These are phyloP conservation scores for Diaporthe citriasiana DNA, from an alignment of 2,329 filamentous ascomycete genomes.

Conservation along the genomic window DNA sequence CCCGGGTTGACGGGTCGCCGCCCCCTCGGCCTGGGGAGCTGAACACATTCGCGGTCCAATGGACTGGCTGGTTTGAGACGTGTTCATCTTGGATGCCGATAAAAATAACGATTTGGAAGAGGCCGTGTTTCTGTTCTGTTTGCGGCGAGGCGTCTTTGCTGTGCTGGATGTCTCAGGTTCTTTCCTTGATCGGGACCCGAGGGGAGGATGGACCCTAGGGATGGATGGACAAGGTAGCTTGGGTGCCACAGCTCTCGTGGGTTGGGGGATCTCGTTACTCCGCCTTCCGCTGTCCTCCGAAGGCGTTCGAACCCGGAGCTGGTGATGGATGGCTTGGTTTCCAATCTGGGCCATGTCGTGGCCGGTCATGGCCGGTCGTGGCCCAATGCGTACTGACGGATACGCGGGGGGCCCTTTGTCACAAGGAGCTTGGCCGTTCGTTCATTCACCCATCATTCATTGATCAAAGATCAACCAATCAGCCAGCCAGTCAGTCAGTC, in stretches of 20 bases:
- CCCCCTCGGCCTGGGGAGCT: conserved; percentile 21
- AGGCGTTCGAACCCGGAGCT: neutral
- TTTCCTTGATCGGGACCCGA: conserved; percentile 31
- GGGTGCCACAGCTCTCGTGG: conserved; percentile 16
- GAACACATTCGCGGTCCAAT: neutral
- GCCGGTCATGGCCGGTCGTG: conserved; percentile 1
- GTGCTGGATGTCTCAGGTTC: conserved; percentile 32
- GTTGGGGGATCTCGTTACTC: conserved; percentile 30
- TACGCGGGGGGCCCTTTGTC: neutral
- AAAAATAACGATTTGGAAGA: conserved; percentile 33
- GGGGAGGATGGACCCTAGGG: neutral
- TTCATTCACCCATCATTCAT: neutral
- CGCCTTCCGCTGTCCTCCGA: conserved; percentile 1
- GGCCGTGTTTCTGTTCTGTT: conserved; percentile 30
- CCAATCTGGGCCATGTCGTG: conserved; percentile 3
- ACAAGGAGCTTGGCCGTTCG: neutral
- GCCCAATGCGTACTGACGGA: conserved; percentile 10
- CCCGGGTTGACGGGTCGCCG: conserved; percentile 16
- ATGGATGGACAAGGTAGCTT: neutral
- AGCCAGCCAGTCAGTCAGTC: too few species aligned
- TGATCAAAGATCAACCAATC: too few species aligned
- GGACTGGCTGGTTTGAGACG: conserved; percentile 4
- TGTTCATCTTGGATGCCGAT: conserved; percentile 27
- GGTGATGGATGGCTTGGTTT: conserved; percentile 5
- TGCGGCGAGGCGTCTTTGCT: conserved; percentile 30